Evolutionary conservation across 441 rosid species (phyloP).

Genomic region (Gossypium aridum): DNA sequence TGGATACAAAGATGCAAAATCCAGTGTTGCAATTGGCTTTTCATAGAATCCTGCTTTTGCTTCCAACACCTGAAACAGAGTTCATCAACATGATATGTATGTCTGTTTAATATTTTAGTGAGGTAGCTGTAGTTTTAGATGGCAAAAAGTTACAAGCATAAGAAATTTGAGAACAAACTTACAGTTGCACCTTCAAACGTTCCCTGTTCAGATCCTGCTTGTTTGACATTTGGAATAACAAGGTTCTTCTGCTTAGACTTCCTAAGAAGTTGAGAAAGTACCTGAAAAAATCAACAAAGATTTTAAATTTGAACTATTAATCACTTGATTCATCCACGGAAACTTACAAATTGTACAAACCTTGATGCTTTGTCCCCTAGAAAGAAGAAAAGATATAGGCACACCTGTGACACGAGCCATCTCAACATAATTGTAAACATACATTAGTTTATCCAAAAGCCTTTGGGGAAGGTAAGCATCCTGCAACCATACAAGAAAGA

Average conservation of each 20-base stretch:
- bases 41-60: constrained; percentile 91
- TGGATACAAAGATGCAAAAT: constrained; percentile 97
- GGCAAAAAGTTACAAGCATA: background rate
- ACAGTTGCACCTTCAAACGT: constrained; percentile 98
- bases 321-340: constrained; percentile 7
- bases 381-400: constrained; percentile 91
- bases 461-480: constrained; percentile 99
- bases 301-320: constrained; percentile 18
- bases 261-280: constrained; percentile 95
- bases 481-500: constrained; percentile 36
- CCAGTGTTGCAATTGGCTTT: constrained; percentile 92
- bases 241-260: constrained; percentile 83
- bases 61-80: constrained; percentile 72
- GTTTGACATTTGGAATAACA: constrained; percentile 87
- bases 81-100: constrained; percentile 9
- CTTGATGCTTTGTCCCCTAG: constrained; percentile 99
- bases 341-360: constrained; percentile 25
- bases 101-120: background rate
- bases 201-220: constrained; percentile 90
- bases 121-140: background rate
- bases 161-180: constrained; percentile 36
- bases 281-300: constrained; percentile 40
- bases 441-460: constrained; percentile 93
- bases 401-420: constrained; percentile 99
- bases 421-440: constrained; percentile 88